These are phyloP conservation scores for Helianthus annuus DNA, from an alignment of 129 eudicot species.

Conservation along the genomic window DNA sequence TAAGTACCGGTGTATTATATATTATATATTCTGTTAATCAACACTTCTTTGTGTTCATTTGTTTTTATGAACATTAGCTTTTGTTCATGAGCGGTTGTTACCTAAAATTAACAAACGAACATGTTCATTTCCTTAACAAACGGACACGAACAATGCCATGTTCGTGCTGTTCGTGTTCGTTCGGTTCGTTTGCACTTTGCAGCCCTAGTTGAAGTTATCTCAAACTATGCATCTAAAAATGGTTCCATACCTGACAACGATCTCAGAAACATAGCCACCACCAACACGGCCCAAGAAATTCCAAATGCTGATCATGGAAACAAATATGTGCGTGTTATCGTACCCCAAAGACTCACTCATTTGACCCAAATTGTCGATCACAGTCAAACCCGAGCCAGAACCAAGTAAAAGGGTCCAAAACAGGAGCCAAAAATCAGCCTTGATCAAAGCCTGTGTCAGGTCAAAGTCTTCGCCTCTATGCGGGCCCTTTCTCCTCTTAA, in stretches of 20 bases:
- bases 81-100: no score
- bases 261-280: slow-evolving; percentile 94
- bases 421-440: slow-evolving; percentile 95
- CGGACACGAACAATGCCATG: no score
- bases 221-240: no score
- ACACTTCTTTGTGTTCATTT: no score
- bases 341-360: slow-evolving; percentile 96
- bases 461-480: slow-evolving; percentile 99
- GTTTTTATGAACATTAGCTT: no score
- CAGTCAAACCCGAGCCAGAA: slow-evolving; percentile 97
- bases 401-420: slow-evolving; percentile 83
- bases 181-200: no score
- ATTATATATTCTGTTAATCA: no score
- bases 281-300: slow-evolving; percentile 97
- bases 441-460: slow-evolving; percentile 79
- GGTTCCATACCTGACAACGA: slow-evolving; percentile 65
- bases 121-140: no score
- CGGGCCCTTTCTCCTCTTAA: slow-evolving; percentile 80
- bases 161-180: no score
- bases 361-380: slow-evolving; percentile 93
- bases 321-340: slow-evolving; percentile 80
- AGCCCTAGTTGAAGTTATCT: neutral
- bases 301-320: slow-evolving; percentile 98
- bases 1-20: no score
- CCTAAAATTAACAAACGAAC: no score